These are phyloP conservation scores for Microsporum ferrugineum DNA, from an alignment of 2,329 filamentous ascomycete genomes.

Conservation along the genomic window DNA sequence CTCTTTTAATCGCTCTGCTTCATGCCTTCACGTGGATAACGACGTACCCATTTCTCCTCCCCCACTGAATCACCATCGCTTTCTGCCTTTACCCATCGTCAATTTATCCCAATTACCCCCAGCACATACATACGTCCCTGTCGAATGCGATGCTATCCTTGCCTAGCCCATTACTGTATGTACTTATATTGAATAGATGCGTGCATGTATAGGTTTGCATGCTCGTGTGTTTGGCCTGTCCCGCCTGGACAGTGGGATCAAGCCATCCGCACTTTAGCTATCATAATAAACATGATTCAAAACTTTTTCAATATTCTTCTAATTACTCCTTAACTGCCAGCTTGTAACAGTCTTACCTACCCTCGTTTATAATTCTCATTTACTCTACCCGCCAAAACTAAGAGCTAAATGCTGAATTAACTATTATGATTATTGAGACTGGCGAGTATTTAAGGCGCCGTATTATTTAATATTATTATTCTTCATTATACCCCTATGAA, in stretches of 20 bases:
- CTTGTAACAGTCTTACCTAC: too few relatives aligned
- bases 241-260: not conserved
- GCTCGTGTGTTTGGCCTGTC: not conserved
- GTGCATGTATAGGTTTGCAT: constrained; percentile 3
- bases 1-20: constrained; percentile 2
- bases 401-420: too few relatives aligned
- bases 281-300: not conserved
- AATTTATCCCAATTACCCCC: not conserved
- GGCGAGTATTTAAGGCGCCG: too few relatives aligned
- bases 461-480: too few relatives aligned
- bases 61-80: not conserved
- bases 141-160: not conserved
- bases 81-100: not conserved
- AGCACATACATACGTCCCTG: not conserved
- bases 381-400: too few relatives aligned
- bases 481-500: too few relatives aligned
- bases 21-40: not conserved
- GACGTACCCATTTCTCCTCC: not conserved
- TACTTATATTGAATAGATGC: constrained; percentile 6
- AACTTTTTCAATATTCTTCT: not conserved
- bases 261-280: not conserved
- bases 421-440: too few relatives aligned
- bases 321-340: too few relatives aligned
- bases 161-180: not conserved
- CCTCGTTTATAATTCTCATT: too few relatives aligned